Evolutionary conservation across 192 early-diverging fungal genomes (phyloP), one percentile per base, ranked within the genome.

Genomic region (Mycoemilia scoparia): DNA sequence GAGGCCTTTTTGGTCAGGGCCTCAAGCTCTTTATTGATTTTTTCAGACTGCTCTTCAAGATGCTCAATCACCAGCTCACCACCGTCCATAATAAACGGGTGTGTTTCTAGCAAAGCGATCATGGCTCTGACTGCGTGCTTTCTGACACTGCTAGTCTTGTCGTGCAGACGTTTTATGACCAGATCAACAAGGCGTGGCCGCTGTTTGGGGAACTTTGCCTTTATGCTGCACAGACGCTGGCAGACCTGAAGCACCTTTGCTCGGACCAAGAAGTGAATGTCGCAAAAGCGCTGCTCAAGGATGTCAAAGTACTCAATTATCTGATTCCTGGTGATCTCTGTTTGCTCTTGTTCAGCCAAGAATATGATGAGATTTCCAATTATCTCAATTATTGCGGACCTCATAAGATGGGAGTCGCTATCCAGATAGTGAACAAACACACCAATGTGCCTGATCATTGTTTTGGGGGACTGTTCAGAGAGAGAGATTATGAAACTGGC

Each of bases 101-200:
- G 87, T 0, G 84, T 83, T 21, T 79, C 60, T 14, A 99, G 71
- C 37, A 91, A 64, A 13, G 71, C 56, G 4, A 79, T 69, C 16
- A 99, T 47, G 0, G 83, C 68, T 39, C 84, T 84, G 32, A 96
- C 79, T 0, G 96, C 84, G 40, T 86, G 74, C 43, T 81, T 90
- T 21, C 96, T 74, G 2, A 96, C 85, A 29, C 65, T 71, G 38
- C 74, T 77, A 24, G 79, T 78, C 52, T 93, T 96, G 56, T 99
- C 96, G 24, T 84, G 71, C 16, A 96, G 58, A 21, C 85, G 67
- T 14, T 77, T 73, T 21, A 81, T 69, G 3, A 80, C 73, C 17
- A 90, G 45, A 9, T 64, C 45, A 2, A 82, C 57, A 7, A 95
- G 52, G 10, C 58, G 56, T 28, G 76, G 74, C 7, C 90, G 60